Conservation (phyloP, 1,139 yeast species). For the Arxiozyma slooffiae region DNA sequence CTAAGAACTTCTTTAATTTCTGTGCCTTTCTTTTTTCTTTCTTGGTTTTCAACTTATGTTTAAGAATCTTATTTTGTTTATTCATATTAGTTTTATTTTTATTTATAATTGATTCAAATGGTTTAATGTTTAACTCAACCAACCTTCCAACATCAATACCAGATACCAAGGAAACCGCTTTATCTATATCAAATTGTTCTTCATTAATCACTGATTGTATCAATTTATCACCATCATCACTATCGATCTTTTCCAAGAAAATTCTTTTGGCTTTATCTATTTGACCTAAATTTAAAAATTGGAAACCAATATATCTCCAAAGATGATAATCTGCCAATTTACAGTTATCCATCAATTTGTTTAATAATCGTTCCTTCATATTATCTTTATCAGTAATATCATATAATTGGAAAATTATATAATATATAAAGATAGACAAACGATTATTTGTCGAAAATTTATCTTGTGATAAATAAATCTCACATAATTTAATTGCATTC, state of each 20-base stretch:
- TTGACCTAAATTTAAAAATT: constrained; percentile 32
- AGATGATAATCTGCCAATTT: constrained; percentile 24
- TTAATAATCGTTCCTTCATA: constrained; percentile 15
- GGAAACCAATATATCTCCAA: constrained; percentile 42
- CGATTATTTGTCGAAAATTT: constrained; percentile 5
- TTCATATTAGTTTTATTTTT: neutral
- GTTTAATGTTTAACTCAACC: constrained; percentile 33
- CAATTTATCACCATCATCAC: constrained; percentile 10
- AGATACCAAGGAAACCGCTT: constrained; percentile 33
- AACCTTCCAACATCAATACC: constrained; percentile 36
- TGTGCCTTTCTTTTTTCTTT: constrained; percentile 35
- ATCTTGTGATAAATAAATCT: constrained; percentile 11
- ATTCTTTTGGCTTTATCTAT: constrained; percentile 28
- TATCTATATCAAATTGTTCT: constrained; percentile 10
- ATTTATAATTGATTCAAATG: constrained; percentile 23
- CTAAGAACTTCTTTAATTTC: constrained; percentile 36
- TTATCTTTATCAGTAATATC: constrained; percentile 16
- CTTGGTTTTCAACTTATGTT: constrained; percentile 21
- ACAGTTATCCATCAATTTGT: constrained; percentile 8
- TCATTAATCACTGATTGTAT: constrained; percentile 11
- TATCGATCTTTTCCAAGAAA: constrained; percentile 10
- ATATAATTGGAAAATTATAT: constrained; percentile 22
- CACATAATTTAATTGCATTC: constrained; percentile 24
- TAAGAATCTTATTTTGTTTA: constrained; percentile 15
- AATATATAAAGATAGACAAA: constrained; percentile 9